Evolutionary conservation across 2,329 filamentous ascomycete species (phyloP), one percentile per base, ranked within the genome.

Genomic region (Penicillium sclerotiorum): DNA sequence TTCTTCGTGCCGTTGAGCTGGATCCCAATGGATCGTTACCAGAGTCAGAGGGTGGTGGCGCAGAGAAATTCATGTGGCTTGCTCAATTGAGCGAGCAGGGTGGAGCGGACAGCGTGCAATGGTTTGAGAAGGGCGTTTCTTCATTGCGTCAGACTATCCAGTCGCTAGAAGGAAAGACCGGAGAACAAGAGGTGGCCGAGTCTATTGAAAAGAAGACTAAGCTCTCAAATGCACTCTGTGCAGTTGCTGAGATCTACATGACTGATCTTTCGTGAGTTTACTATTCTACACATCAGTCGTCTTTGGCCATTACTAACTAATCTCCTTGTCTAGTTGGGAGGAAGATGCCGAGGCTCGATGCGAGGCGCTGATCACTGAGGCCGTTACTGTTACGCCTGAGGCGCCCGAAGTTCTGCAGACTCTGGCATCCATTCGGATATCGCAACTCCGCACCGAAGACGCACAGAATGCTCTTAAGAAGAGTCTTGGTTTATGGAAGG

Each of bases 241-340:
- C 89, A 22, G 90, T 97, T 53, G 86, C 90, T 6, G 94, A 99
- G 75, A 90, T 99, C 42, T 99, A 96, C 78, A 99, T 99, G 94
- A 99, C 94, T 9, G 94, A 99, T 75, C 76, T 97, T 62, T 94
- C 89, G 63, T 94, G 83, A 69, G 75, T 73, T 46, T 13, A n/a
- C n/a, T n/a, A n/a, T n/a, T n/a, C n/a, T n/a, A n/a, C n/a, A n/a
- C n/a, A n/a, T n/a, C n/a, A n/a, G n/a, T n/a, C n/a, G n/a, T n/a
- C n/a, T 32, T 15, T 9, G 33, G n/a, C 9, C 33, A 15, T 22
- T 37, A 27, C 32, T 46, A 30, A 46, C 35, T 6, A 11, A 15
- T 17, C 8, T 50, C 4, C 55, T 40, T 20, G 39, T 33, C 15
- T 22, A 80, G 78, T 45, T 86, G 81, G 90, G 92, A 96, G 73